phyloP scores from a whole-genome alignment of 2,329 filamentous ascomycete genomes.

The Epichloe sibirici region DNA sequence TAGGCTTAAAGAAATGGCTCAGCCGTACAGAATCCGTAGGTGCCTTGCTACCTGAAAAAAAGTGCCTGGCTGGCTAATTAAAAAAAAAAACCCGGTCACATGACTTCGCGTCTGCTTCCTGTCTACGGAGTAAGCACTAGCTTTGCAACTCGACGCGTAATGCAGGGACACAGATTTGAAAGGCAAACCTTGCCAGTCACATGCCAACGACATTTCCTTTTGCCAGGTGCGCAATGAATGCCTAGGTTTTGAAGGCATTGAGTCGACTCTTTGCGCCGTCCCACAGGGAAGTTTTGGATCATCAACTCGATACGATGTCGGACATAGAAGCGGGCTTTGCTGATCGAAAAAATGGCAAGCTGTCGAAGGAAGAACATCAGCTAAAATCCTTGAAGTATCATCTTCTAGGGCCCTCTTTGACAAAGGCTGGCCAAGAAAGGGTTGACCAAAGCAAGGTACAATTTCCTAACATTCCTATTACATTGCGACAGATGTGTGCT shows the following conservation, averaged over 20 bases:
- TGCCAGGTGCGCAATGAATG: background rate
- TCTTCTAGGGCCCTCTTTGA: conserved; percentile 78
- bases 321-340: background rate
- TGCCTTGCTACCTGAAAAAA: background rate
- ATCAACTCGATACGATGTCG: background rate
- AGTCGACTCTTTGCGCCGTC: background rate
- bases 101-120: conserved; percentile 4
- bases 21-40: background rate
- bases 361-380: conserved; percentile 20
- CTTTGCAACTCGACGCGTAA: background rate
- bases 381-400: conserved; percentile 68
- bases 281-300: background rate
- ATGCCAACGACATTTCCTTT: background rate
- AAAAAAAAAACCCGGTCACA: background rate
- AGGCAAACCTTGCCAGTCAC: background rate
- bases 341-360: background rate
- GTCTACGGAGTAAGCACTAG: background rate
- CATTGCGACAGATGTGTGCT: background rate
- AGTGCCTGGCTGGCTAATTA: background rate
- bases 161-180: background rate
- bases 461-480: conserved; percentile 6
- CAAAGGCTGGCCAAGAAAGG: conserved; percentile 83
- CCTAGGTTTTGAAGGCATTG: background rate
- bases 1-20: background rate
- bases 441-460: conserved; percentile 83